phyloP scores from a whole-genome alignment of 202 grass and related monocot species.

The Zizania palustris region DNA sequence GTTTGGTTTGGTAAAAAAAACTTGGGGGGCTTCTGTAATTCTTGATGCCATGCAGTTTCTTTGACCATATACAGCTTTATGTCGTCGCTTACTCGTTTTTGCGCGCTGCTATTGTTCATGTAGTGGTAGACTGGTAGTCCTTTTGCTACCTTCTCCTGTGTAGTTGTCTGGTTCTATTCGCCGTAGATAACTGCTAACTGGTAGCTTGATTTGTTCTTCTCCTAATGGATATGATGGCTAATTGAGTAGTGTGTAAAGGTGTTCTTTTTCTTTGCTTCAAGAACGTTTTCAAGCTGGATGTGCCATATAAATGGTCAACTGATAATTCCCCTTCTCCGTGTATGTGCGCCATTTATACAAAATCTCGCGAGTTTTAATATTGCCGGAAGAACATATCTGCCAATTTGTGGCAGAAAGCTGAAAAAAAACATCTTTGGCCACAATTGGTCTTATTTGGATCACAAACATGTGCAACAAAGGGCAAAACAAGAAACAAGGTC shows the following conservation, averaged over 20 bases:
- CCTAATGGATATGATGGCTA: slow-evolving; percentile 8
- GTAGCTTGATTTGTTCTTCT: slow-evolving; percentile 16
- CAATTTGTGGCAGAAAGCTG: not conserved
- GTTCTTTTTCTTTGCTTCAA: slow-evolving; percentile 7
- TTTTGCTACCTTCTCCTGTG: not conserved
- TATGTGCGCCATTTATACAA: not conserved
- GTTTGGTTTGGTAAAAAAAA: slow-evolving; percentile 25
- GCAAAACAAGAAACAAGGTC: slow-evolving; percentile 24
- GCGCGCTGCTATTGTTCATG: no score
- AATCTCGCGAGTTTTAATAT: not conserved
- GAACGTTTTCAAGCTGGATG: not conserved
- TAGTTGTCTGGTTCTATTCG: not conserved
- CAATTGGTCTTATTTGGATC: not conserved
- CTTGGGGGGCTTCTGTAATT: not conserved
- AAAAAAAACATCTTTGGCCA: not conserved
- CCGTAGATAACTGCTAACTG: not conserved
- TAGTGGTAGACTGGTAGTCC: no score
- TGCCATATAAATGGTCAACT: slow-evolving; percentile 9
- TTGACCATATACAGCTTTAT: slow-evolving; percentile 30
- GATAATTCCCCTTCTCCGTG: not conserved
- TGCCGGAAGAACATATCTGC: not conserved
- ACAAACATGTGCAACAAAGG: not conserved
- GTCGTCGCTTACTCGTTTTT: no score
- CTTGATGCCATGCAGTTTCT: slow-evolving; percentile 21
- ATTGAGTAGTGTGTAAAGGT: slow-evolving; percentile 18